phyloP scores from a whole-genome alignment of 805 yeast species.

The Komagataella phaffii region DNA sequence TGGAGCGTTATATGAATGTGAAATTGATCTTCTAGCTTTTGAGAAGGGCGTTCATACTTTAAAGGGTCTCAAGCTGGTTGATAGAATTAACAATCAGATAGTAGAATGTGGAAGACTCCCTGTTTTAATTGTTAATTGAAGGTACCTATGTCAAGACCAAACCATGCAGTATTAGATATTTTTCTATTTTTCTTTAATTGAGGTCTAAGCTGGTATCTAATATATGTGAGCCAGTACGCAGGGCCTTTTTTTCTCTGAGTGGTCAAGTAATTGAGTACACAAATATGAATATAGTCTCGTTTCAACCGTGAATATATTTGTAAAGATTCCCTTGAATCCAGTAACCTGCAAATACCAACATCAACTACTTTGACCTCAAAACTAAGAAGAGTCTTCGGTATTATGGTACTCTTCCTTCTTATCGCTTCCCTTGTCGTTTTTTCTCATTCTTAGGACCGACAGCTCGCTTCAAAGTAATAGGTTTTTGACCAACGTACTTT shows the following conservation, averaged over 20 bases:
- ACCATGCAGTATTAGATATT: conserved; percentile 3
- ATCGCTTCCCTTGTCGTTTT: not conserved
- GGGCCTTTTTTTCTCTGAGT: too few relatives aligned
- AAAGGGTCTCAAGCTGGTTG: conserved; percentile 54
- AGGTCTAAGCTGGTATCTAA: too few relatives aligned
- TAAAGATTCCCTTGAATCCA: too few relatives aligned
- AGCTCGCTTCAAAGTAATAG: conserved; percentile 57
- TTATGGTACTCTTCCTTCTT: too few relatives aligned
- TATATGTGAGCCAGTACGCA: too few relatives aligned
- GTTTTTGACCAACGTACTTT: conserved; percentile 62
- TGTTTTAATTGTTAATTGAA: conserved; percentile 45
- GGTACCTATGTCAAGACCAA: conserved; percentile 22
- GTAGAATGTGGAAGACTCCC: conserved; percentile 58
- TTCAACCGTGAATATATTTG: too few relatives aligned
- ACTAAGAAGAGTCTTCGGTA: too few relatives aligned
- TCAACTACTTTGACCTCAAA: too few relatives aligned
- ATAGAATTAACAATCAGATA: conserved; percentile 49
- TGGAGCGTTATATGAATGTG: conserved; percentile 50
- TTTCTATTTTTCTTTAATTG: too few relatives aligned
- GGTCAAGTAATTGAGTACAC: too few relatives aligned
- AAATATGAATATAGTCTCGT: too few relatives aligned
- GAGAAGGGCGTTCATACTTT: conserved; percentile 52
- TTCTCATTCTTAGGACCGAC: not conserved
- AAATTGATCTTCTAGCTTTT: conserved; percentile 44
- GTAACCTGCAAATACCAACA: too few relatives aligned